Percentiles rank a stretch among this genome's conserved stretches.
These are phyloP conservation scores for Curvularia sp. DNA, from an alignment of 2,329 filamentous ascomycete genomes.

Conservation along the genomic window DNA sequence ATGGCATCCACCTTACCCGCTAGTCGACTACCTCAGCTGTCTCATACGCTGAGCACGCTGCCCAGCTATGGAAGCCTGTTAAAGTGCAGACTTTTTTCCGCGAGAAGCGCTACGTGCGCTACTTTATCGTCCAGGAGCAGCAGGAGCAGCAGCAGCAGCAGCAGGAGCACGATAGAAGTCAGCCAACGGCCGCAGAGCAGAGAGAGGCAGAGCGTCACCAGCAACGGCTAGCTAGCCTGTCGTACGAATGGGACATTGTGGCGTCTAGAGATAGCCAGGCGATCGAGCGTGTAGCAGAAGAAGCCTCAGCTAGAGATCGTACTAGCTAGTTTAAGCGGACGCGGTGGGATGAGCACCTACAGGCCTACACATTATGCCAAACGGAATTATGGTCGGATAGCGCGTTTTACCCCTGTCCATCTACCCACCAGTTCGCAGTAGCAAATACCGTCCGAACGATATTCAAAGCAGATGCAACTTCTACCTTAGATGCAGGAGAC, in stretches of 20 bases:
- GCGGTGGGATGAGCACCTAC: slow-evolving; percentile 5
- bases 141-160: neutral
- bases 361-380: too few relatives aligned
- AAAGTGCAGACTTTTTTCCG: slow-evolving; percentile 11
- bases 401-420: too few relatives aligned
- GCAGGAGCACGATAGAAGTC: neutral
- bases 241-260: neutral
- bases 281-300: slow-evolving; percentile 1
- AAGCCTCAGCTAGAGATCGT: neutral
- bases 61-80: slow-evolving; percentile 4
- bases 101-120: neutral
- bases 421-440: too few relatives aligned
- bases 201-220: neutral
- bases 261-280: neutral
- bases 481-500: too few relatives aligned
- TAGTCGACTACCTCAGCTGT: neutral
- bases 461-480: too few relatives aligned
- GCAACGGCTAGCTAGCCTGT: neutral
- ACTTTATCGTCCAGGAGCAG: slow-evolving; percentile 18
- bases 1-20: neutral
- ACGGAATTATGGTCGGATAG: too few relatives aligned
- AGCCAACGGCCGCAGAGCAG: neutral
- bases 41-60: neutral
- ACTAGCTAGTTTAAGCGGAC: slow-evolving; percentile 9
- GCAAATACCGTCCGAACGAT: too few relatives aligned